Conservation (phyloP, 2,329 filamentous ascomycete species). For the Arachnopeziza araneosa region DNA sequence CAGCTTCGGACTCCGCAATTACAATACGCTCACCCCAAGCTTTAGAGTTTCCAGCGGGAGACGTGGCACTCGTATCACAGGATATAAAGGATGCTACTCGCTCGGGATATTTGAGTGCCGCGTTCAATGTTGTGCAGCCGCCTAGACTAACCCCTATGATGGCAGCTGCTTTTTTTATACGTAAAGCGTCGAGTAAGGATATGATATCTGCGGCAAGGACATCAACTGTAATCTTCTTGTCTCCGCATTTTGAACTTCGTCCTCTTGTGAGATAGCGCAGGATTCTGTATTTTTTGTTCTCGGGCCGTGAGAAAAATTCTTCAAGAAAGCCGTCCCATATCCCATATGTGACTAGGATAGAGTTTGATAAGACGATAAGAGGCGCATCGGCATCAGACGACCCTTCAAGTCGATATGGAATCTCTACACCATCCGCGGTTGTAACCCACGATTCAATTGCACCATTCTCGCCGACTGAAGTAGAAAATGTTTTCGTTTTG, state of each 20-base stretch:
- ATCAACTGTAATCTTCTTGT: slow-evolving; percentile 35
- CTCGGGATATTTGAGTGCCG: slow-evolving; percentile 59
- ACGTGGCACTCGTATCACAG: slow-evolving; percentile 73
- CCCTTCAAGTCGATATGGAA: slow-evolving; percentile 74
- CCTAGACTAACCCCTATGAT: slow-evolving; percentile 77
- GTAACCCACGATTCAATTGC: slow-evolving; percentile 63
- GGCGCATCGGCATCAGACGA: slow-evolving; percentile 61
- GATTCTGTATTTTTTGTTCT: slow-evolving; percentile 53
- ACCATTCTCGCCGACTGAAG: slow-evolving; percentile 40
- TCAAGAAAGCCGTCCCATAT: slow-evolving; percentile 76
- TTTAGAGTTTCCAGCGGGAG: slow-evolving; percentile 66
- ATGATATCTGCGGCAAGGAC: slow-evolving; percentile 63
- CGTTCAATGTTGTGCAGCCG: slow-evolving; percentile 70
- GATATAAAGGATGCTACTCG: slow-evolving; percentile 58
- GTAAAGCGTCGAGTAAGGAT: slow-evolving; percentile 60
- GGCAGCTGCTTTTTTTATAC: slow-evolving; percentile 59
- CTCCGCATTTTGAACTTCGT: slow-evolving; percentile 16
- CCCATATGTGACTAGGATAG: slow-evolving; percentile 67
- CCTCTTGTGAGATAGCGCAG: slow-evolving; percentile 76
- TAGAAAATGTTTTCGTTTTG: slow-evolving; percentile 26
- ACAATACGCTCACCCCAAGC: slow-evolving; percentile 75
- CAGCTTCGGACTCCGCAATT: slow-evolving; percentile 53
- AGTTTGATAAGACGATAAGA: slow-evolving; percentile 71
- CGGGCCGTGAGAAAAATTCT: slow-evolving; percentile 22
- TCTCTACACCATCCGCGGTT: slow-evolving; percentile 58